A percentile compares a stretch with the other conserved stretches of the same genome.
phyloP scores from a whole-genome alignment of 495 filamentous ascomycete species.

The Zalerion maritima region DNA sequence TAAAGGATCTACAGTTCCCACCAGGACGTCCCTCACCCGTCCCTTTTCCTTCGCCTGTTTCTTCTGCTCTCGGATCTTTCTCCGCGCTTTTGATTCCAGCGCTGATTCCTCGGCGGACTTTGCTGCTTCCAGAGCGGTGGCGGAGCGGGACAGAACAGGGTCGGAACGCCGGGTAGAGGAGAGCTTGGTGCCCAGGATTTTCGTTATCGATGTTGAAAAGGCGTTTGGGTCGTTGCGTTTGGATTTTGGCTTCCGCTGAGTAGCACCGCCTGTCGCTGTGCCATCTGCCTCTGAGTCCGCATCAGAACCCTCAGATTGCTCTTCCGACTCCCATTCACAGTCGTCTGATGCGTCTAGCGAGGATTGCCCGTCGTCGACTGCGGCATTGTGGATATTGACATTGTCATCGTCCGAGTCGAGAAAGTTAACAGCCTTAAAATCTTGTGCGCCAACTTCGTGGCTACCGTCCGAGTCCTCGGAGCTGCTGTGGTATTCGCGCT shows the following conservation, averaged over 20 bases:
- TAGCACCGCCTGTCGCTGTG: constrained; percentile 7
- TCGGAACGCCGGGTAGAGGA: constrained; percentile 65
- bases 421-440: constrained; percentile 49
- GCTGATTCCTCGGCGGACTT: constrained; percentile 54
- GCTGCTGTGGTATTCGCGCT: constrained; percentile 58
- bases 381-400: constrained; percentile 24
- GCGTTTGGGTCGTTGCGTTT: constrained; percentile 84
- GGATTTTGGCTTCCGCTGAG: constrained; percentile 28
- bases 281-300: constrained; percentile 22
- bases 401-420: constrained; percentile 54
- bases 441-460: constrained; percentile 31
- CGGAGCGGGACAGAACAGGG: constrained; percentile 74
- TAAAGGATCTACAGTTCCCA: constrained; percentile 27
- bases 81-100: constrained; percentile 65
- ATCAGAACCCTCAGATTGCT: constrained; percentile 16
- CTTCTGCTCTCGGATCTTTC: constrained; percentile 67
- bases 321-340: constrained; percentile 22
- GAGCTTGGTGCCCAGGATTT: constrained; percentile 79
- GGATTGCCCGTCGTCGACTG: constrained; percentile 26
- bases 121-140: constrained; percentile 47
- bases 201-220: constrained; percentile 81
- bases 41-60: constrained; percentile 72
- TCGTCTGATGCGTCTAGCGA: constrained; percentile 21
- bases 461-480: constrained; percentile 40
- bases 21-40: constrained; percentile 67